Conservation (phyloP, 805 yeast genomes). For the Kodamaea laetipori region DNA sequence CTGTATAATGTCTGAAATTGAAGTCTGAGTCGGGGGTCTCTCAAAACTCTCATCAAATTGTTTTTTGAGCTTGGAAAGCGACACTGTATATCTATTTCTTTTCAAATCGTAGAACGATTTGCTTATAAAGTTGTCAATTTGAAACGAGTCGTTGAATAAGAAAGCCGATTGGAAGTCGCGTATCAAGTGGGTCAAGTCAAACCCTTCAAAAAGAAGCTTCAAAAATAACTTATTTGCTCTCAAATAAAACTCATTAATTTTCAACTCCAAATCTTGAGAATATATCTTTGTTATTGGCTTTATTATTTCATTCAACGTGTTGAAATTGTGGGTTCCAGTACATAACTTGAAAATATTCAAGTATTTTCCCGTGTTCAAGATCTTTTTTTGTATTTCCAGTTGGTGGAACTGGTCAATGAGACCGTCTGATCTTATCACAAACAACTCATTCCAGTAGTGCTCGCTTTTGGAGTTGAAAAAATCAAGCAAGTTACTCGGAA, state of each 20-base stretch:
- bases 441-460: slow-evolving; percentile 74
- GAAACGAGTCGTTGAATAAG: slow-evolving; percentile 53
- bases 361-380: slow-evolving; percentile 82
- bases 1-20: slow-evolving; percentile 76
- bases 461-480: slow-evolving; percentile 48
- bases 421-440: slow-evolving; percentile 72
- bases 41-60: slow-evolving; percentile 23
- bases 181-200: slow-evolving; percentile 51
- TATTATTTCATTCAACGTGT: slow-evolving; percentile 28
- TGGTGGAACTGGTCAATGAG: slow-evolving; percentile 63
- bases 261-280: slow-evolving; percentile 52
- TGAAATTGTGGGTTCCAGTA: slow-evolving; percentile 47
- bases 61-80: slow-evolving; percentile 30
- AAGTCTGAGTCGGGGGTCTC: slow-evolving; percentile 49
- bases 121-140: slow-evolving; percentile 55
- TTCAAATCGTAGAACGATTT: slow-evolving; percentile 54
- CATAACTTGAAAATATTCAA: slow-evolving; percentile 70
- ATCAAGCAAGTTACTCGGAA: slow-evolving; percentile 27
- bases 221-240: slow-evolving; percentile 67
- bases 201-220: slow-evolving; percentile 61
- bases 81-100: slow-evolving; percentile 37
- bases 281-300: slow-evolving; percentile 32
- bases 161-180: slow-evolving; percentile 56
- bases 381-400: slow-evolving; percentile 57
- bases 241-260: slow-evolving; percentile 60